Evolutionary conservation across 2,329 filamentous ascomycete genomes (phyloP).

Genomic region (Xylaria digitata): DNA sequence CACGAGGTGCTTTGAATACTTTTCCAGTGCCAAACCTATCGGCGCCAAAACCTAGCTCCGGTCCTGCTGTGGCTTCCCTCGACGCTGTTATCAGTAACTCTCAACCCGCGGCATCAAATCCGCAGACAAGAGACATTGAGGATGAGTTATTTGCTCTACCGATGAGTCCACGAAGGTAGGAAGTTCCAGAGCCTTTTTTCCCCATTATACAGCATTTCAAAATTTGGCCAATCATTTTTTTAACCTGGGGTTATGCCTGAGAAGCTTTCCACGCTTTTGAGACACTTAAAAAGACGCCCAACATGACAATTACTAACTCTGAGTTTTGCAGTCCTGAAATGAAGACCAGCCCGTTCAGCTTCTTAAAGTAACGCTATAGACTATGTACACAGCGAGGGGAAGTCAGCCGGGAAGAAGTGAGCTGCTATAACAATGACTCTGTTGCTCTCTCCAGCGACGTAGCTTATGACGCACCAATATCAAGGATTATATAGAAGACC

Average conservation of each 20-base stretch:
- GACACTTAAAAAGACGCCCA: neutral
- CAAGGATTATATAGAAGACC: neutral
- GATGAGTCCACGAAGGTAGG: constrained; percentile 76
- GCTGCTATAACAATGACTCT: neutral
- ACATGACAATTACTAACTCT: constrained; percentile 15
- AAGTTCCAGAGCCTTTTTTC: neutral
- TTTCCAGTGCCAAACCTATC: constrained; percentile 30
- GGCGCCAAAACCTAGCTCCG: constrained; percentile 26
- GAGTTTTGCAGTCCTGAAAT: constrained; percentile 75
- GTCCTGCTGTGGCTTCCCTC: constrained; percentile 52
- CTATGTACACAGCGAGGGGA: neutral
- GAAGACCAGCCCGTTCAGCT: constrained; percentile 82
- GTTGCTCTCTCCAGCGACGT: constrained; percentile 5
- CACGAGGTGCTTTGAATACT: constrained; percentile 52
- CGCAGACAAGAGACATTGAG: constrained; percentile 65
- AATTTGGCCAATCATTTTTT: neutral
- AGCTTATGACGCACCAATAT: constrained; percentile 1
- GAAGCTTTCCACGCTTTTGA: neutral
- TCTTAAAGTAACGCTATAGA: constrained; percentile 51
- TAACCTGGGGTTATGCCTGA: neutral
- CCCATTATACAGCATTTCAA: neutral
- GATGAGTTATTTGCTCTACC: constrained; percentile 90
- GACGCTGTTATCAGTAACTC: constrained; percentile 54
- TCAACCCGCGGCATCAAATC: constrained; percentile 29
- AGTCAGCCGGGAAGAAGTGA: constrained; percentile 4